Evolutionary conservation across 2,329 filamentous ascomycete genomes (phyloP), one percentile per base, ranked within the genome.

Genomic region (Penicillium expansum): DNA sequence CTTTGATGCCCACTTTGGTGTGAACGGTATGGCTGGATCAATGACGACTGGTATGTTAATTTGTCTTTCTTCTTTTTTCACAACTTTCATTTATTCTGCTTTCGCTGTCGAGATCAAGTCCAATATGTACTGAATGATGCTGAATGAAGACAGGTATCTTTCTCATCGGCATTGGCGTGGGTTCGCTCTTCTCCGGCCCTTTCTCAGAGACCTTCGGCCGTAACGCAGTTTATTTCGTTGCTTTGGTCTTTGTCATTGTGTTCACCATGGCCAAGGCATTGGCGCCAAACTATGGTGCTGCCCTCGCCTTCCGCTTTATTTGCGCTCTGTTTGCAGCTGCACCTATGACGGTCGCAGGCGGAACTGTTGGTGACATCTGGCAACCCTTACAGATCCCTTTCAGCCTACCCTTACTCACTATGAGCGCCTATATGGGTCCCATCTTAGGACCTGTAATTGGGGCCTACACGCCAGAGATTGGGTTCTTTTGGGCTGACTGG

Each of bases 341-440:
- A 45, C 80, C 71, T 20, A 68, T 74, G 63, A 79, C 71, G 37
- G 79, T 65, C 54, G 76, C 76, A 6, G 78, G 78, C 9, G 78
- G 78, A 3, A 75, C 72, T 0, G 69, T 80, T 5, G 68, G 70
- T 6, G 80, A 82, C 59, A 66, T 82, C 30, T 82, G 77, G 66
- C 70, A 67, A 27, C 73, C 78, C 0, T 64, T 78, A 30, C 79
- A 82, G 56, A 70, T 76, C 43, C 76, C 78, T 0, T 80, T 76
- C 47, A 76, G 75, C 5, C 81, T 83, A 48, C 81, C 80, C 0
- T 62, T 82, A 0, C 79, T 81, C 53, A 77, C 80, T 0, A 79
- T 77, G 62, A 73, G 74, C 0, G 77, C 77, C 7, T 76, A 76
- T 32, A 64, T 66, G 3, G 71, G 74, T 51, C 61, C 64, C 0